These are phyloP conservation scores for Ascochyta pisi DNA, from an alignment of 2,329 filamentous ascomycete species.

Conservation along the genomic window DNA sequence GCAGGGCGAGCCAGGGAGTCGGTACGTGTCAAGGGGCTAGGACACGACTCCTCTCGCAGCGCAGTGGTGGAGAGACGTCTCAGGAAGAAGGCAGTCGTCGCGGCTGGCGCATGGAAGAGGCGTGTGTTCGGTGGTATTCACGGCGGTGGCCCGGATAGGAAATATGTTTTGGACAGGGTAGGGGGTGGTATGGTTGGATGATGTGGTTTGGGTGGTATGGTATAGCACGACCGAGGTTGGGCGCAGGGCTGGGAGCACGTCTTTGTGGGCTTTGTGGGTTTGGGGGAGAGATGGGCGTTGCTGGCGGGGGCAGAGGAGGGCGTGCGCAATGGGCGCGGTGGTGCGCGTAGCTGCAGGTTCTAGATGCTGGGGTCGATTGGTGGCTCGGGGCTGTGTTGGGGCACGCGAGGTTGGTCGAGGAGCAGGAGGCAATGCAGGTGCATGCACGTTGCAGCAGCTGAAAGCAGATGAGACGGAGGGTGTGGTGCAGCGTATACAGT, in stretches of 20 bases:
- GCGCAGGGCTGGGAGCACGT: background rate
- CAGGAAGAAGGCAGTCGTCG: slow-evolving; percentile 10
- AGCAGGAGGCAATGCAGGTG: background rate
- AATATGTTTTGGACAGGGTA: slow-evolving; percentile 14
- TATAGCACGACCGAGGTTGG: background rate
- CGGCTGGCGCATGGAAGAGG: slow-evolving; percentile 23
- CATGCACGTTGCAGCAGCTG: background rate
- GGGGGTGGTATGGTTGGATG: background rate
- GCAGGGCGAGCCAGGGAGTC: slow-evolving; percentile 20
- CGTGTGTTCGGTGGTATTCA: slow-evolving; percentile 11
- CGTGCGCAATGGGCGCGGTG: background rate
- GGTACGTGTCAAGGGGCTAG: slow-evolving; percentile 16
- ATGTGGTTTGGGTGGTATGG: background rate
- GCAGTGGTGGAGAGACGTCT: slow-evolving; percentile 8
- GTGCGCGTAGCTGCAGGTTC: slow-evolving; percentile 15
- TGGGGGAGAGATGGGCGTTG: background rate
- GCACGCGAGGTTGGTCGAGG: background rate
- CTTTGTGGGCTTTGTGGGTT: background rate
- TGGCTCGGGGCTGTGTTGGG: slow-evolving; percentile 4
- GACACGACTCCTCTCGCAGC: slow-evolving; percentile 18
- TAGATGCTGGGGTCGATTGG: slow-evolving; percentile 6
- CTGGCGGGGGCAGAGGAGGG: background rate
- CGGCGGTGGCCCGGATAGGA: slow-evolving; percentile 23
- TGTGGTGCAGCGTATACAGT: background rate
- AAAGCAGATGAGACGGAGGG: background rate